A percentile compares a stretch with the other conserved stretches of the same genome.
These are phyloP conservation scores for Globisporangium heterothallicum DNA, from an alignment of 352 stramenopile genomes.

Conservation along the genomic window DNA sequence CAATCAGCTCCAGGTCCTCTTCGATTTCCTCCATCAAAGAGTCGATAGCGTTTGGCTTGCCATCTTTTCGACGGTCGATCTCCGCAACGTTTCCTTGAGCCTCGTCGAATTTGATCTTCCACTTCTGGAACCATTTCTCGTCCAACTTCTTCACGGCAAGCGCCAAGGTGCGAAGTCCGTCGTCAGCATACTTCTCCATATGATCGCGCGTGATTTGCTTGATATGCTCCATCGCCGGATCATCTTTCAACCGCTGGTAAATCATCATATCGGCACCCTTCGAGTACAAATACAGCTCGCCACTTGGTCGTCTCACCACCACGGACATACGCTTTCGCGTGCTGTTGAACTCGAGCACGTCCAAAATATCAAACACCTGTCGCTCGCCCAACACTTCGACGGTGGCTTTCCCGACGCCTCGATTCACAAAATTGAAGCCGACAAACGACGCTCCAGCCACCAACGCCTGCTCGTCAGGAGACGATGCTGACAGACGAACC, in stretches of 20 bases:
- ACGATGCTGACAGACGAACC: constrained; percentile 66
- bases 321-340: constrained; percentile 77
- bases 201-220: constrained; percentile 65
- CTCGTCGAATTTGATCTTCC: constrained; percentile 70
- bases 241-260: constrained; percentile 66
- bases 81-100: constrained; percentile 59
- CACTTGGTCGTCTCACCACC: constrained; percentile 46
- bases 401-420: constrained; percentile 41
- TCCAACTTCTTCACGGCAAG: constrained; percentile 68
- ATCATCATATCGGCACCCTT: constrained; percentile 95
- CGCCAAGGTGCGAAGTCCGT: constrained; percentile 80
- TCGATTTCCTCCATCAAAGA: constrained; percentile 83
- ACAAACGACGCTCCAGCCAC: constrained; percentile 65
- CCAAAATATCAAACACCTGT: constrained; percentile 52
- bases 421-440: constrained; percentile 66
- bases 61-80: constrained; percentile 78
- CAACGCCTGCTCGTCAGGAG: constrained; percentile 81
- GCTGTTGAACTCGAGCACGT: constrained; percentile 78
- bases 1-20: constrained; percentile 73
- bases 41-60: constrained; percentile 69
- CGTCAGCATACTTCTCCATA: constrained; percentile 80
- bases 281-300: constrained; percentile 58
- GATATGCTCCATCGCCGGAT: constrained; percentile 39
- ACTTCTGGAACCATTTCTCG: constrained; percentile 65
- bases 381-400: constrained; percentile 46